A percentile compares a stretch with the other conserved stretches of the same genome.
phyloP scores from a whole-genome alignment of 2,329 filamentous ascomycete genomes.

The Beauveria asiatica region DNA sequence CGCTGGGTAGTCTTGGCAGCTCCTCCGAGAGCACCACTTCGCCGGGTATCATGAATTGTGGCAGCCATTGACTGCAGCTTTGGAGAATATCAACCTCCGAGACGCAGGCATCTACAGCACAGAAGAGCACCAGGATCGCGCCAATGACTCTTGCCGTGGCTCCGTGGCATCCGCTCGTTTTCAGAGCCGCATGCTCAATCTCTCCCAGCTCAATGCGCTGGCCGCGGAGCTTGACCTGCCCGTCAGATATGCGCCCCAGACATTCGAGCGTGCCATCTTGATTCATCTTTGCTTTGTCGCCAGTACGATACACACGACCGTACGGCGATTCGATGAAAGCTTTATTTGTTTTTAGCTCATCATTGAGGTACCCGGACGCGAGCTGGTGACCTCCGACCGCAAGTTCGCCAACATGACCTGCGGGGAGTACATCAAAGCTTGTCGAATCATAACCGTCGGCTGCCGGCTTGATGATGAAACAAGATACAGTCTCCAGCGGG shows the following conservation, averaged over 20 bases:
- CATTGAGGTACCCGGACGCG: conserved; percentile 73
- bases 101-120: conserved; percentile 40
- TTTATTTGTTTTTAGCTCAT: conserved; percentile 61
- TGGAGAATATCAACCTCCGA: conserved; percentile 38
- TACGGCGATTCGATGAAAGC: conserved; percentile 62
- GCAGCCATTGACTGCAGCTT: conserved; percentile 66
- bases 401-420: conserved; percentile 68
- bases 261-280: conserved; percentile 68
- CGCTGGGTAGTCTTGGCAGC: conserved; percentile 71
- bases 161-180: conserved; percentile 52
- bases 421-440: conserved; percentile 46
- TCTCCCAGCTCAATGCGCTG: conserved; percentile 77
- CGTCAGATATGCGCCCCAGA: conserved; percentile 67
- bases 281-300: conserved; percentile 68
- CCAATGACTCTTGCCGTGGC: conserved; percentile 59
- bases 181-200: conserved; percentile 61
- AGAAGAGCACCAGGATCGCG: conserved; percentile 67
- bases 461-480: conserved; percentile 54
- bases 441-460: conserved; percentile 19
- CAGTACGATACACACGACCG: conserved; percentile 72
- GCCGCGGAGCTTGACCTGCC: conserved; percentile 80
- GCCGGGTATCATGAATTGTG: conserved; percentile 72
- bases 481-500: conserved; percentile 73
- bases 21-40: conserved; percentile 56
- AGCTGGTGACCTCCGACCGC: conserved; percentile 74